Conservation (phyloP, 2,329 filamentous ascomycete genomes). For the Nothophoma quercina region DNA sequence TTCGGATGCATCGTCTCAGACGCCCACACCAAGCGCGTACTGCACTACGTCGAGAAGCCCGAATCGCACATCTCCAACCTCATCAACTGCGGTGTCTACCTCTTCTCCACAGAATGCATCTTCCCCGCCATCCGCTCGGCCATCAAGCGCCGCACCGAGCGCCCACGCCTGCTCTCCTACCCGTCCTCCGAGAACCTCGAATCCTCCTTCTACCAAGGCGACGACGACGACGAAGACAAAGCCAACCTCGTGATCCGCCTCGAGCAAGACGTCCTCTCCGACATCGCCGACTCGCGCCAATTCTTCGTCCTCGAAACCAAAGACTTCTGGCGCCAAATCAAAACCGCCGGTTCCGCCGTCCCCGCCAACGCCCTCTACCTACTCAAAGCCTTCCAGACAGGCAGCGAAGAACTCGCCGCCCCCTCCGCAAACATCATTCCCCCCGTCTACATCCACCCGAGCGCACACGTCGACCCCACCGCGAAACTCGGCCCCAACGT, state of each 20-base stretch:
- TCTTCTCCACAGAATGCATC: slow-evolving; percentile 94
- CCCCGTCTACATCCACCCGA: slow-evolving; percentile 94
- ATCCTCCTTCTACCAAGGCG: slow-evolving; percentile 64
- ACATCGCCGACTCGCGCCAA: slow-evolving; percentile 94
- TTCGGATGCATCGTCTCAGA: slow-evolving; percentile 99
- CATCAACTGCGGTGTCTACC: slow-evolving; percentile 99
- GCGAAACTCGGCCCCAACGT: slow-evolving; percentile 98
- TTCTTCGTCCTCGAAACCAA: slow-evolving; percentile 99
- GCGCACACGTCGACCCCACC: slow-evolving; percentile 87
- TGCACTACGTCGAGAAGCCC: slow-evolving; percentile 99
- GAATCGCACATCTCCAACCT: slow-evolving; percentile 97
- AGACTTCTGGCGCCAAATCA: slow-evolving; percentile 99
- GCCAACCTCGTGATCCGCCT: slow-evolving; percentile 89
- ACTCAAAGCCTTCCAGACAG: slow-evolving; percentile 87
- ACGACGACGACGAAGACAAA: slow-evolving; percentile 75
- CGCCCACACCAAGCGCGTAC: slow-evolving; percentile 88
- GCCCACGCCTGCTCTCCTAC: slow-evolving; percentile 91
- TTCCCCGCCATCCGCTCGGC: slow-evolving; percentile 94
- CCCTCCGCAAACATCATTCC: slow-evolving; percentile 88
- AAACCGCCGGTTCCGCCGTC: slow-evolving; percentile 95
- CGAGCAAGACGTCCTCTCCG: slow-evolving; percentile 95
- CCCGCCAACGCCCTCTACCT: slow-evolving; percentile 97
- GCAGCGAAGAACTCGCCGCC: slow-evolving; percentile 80
- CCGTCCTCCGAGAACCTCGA: slow-evolving; percentile 94
- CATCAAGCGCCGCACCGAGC: slow-evolving; percentile 93